Percentiles rank a stretch among this genome's conserved stretches.
Conservation (phyloP, 116 monocot genomes). For the Papilionanthe hybrid region DNA sequence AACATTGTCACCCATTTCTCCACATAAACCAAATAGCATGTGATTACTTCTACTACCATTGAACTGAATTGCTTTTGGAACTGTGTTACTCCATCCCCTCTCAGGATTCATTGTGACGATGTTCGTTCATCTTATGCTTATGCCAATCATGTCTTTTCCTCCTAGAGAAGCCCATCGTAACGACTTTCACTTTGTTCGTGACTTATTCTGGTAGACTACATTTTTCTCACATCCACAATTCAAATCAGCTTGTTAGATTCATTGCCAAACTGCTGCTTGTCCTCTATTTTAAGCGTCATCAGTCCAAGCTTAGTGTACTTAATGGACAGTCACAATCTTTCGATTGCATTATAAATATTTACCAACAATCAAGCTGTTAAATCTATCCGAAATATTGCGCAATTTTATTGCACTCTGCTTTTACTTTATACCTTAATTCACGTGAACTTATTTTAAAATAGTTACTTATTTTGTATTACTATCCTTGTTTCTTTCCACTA, state of each 20-base stretch:
- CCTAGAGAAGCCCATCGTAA: constrained; percentile 7
- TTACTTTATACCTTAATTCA: too few species aligned
- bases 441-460: too few species aligned
- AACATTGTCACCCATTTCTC: too few species aligned
- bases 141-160: constrained; percentile 11
- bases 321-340: too few species aligned
- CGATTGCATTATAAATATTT: too few species aligned
- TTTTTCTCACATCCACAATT: not conserved
- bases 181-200: constrained; percentile 7
- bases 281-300: not conserved
- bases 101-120: constrained; percentile 7
- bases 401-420: too few species aligned
- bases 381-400: too few species aligned
- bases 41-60: not conserved
- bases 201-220: not conserved
- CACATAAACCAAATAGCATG: too few species aligned
- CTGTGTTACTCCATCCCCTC: not conserved
- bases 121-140: not conserved
- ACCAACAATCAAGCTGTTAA: too few species aligned
- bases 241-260: not conserved
- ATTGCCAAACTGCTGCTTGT: not conserved
- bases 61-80: not conserved
- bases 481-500: too few species aligned
- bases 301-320: constrained; percentile 12
- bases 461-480: too few species aligned